Evolutionary conservation across 2,329 filamentous ascomycete species (phyloP), one percentile per base, ranked within the genome.

Genomic region (Annulohypoxylon truncatum): DNA sequence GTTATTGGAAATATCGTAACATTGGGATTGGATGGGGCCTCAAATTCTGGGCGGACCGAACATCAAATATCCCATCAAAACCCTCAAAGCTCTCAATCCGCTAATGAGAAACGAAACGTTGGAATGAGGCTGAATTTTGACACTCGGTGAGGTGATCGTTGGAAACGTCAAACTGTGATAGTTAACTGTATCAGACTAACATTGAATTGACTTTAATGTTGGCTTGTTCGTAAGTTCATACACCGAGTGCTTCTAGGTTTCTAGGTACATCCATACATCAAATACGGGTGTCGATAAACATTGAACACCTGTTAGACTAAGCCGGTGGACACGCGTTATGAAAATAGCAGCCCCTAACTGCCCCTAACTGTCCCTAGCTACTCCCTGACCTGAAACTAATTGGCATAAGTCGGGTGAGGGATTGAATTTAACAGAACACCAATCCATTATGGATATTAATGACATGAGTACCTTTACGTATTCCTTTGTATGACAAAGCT

Each of bases 101-200:
- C 44, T 13, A 57, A 57, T 31, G 29, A 60, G 35, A 59, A 55
- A 33, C 28, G 33, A 59, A 55, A 33, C 22, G 42, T 52, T 35
- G 65, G 59, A 51, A 63, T 63, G 66, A 68, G 66, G 61, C 62
- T 68, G 65, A 56, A 62, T 20, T 47, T 55, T 52, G 51, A 50
- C 12, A 55, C 28, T 52, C 31, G 18, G 15, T 40, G 40, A 38
- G 42, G 20, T 12, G 55, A 22, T 13, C 10, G 44, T 42, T 44
- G 15, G 6, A 48, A 48, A 48, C 3, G 44, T 48, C 24, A 6
- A 48, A 48, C 24, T 15, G 15, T 10, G 5, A 28, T 28, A 15
- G 22, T 28, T 15, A 48, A 28, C 15, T 28, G 24, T 28, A 3
- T 28, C 26, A 28, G 46, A 64, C 29, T 15, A 56, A 38, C 35